Evolutionary conservation across 23 red algal genomes (phyloP).

Genomic region (Gracilariopsis chorda): DNA sequence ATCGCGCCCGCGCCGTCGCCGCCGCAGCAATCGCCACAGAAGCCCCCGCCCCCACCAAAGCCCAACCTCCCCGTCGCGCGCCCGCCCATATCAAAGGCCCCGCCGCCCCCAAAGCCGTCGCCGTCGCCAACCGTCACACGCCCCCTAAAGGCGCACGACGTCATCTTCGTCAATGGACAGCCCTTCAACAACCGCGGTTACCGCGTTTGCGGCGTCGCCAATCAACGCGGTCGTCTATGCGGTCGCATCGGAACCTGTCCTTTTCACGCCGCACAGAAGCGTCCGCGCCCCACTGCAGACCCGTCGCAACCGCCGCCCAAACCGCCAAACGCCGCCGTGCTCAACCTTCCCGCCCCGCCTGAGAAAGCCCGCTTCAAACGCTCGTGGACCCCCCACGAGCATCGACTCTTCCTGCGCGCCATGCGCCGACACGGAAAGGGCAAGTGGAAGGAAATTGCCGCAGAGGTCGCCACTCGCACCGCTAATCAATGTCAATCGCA

Average conservation of each 20-base stretch:
- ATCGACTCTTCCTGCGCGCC: constrained; percentile 78
- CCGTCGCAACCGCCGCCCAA: background rate
- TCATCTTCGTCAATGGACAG: constrained; percentile 55
- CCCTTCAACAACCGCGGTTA: constrained; percentile 87
- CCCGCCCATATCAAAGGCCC: background rate
- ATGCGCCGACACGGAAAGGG: constrained; percentile 72
- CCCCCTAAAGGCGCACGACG: constrained; percentile 17
- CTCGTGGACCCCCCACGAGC: constrained; percentile 90
- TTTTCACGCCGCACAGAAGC: constrained; percentile 60
- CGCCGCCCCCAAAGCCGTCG: background rate
- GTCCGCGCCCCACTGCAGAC: background rate
- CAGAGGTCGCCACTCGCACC: constrained; percentile 80
- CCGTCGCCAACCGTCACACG: background rate
- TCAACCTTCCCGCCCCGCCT: constrained; percentile 32
- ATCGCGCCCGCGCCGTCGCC: background rate
- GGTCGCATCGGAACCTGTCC: constrained; percentile 95
- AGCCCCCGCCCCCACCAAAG: background rate
- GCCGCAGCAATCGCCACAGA: background rate
- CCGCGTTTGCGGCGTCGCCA: constrained; percentile 86
- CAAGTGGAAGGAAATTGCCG: constrained; percentile 96
- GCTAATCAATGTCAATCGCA: constrained; percentile 93
- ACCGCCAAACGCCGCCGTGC: background rate
- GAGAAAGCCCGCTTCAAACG: constrained; percentile 71
- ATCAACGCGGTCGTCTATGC: constrained; percentile 76
- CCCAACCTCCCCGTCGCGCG: background rate